Conservation (phyloP, 805 yeast genomes). For the Sugiyamaella marilandica region DNA sequence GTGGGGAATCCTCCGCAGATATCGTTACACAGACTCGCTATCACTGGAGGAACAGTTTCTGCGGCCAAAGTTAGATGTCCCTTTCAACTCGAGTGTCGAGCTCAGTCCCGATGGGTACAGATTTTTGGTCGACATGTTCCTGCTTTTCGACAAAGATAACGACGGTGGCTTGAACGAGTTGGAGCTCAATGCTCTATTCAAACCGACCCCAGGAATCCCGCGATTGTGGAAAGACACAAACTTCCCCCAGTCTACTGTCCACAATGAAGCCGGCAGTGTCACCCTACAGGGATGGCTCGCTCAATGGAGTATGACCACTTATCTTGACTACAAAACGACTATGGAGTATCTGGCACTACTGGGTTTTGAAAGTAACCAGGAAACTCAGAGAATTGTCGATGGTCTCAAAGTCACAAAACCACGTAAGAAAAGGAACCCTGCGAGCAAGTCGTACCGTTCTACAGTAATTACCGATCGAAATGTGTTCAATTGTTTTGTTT, state of each 20-base stretch:
- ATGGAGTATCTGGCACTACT: constrained; percentile 84
- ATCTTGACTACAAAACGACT: constrained; percentile 74
- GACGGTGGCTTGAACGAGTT: constrained; percentile 87
- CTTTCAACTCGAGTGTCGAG: constrained; percentile 49
- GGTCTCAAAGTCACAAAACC: constrained; percentile 82
- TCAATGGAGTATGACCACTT: constrained; percentile 97
- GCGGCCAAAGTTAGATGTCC: constrained; percentile 48
- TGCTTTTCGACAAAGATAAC: constrained; percentile 86
- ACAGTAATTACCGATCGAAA: constrained; percentile 69
- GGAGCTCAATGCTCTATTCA: constrained; percentile 66
- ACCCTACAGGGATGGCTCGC: constrained; percentile 98
- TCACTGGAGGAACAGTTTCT: constrained; percentile 75
- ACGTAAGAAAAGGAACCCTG: constrained; percentile 60
- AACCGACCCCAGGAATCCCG: constrained; percentile 93
- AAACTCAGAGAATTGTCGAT: constrained; percentile 31
- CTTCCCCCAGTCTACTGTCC: constrained; percentile 83
- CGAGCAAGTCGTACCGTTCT: constrained; percentile 63
- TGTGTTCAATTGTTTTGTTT: constrained; percentile 81
- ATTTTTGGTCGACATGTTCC: constrained; percentile 83
- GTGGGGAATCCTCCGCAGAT: constrained; percentile 89
- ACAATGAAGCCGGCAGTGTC: constrained; percentile 84
- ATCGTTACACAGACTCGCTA: constrained; percentile 86
- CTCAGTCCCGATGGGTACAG: constrained; percentile 88
- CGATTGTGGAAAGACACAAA: constrained; percentile 75
- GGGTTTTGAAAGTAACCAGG: constrained; percentile 59